Base-by-base conservation (phyloP, 768 basidiomycete genomes). In the Podaxis sp. region DNA sequence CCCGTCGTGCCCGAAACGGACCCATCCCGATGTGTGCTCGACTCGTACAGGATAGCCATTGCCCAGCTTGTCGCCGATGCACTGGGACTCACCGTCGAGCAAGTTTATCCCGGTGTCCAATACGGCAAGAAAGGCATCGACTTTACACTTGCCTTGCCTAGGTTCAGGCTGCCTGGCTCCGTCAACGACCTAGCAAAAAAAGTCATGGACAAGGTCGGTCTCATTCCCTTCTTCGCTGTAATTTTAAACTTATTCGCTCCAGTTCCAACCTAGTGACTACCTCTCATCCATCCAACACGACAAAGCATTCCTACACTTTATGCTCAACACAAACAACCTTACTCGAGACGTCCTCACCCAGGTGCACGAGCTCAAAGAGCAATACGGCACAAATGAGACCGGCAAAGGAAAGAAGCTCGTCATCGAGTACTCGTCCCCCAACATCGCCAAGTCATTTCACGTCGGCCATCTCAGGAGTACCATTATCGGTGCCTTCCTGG, bases 361-460 rank as follows among this genome's bases (percentile, higher is more conserved):
- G 74, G 83, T 95, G 40, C 85, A 93, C 72, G 69, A 78, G n/a
- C 82, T 88, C 69, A 6, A 85, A 4, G 55, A 59, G 1, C 4
- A 88, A 44, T 99, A 95, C 69, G 96, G 96, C n/a, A 82, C 85
- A 2, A 96, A 94, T 73, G 78, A 79, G 30, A 77, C 80, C 2
- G 94, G 93, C 4, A 79, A 82, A 51, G 95, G 95, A 11, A 95
- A 97, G 77, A 92, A 86, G 55, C 77, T 92, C 64, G 73, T 96
- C 67, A 83, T 96, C 70, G 96, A 99, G 75, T 99, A 93, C 75
- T 97, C 95, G 1, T 93, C 92, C 2, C 96, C 96, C 15, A 99
- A 99, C 72, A 98, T 99, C 68, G 96, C 96, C 19, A 99, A 99
- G 73, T 90, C 90, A 4, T 99, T 99, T 86, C 96, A 99, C 68